These are phyloP conservation scores for Hyaloscypha variabilis DNA, from an alignment of 495 filamentous ascomycete species.

Conservation along the genomic window DNA sequence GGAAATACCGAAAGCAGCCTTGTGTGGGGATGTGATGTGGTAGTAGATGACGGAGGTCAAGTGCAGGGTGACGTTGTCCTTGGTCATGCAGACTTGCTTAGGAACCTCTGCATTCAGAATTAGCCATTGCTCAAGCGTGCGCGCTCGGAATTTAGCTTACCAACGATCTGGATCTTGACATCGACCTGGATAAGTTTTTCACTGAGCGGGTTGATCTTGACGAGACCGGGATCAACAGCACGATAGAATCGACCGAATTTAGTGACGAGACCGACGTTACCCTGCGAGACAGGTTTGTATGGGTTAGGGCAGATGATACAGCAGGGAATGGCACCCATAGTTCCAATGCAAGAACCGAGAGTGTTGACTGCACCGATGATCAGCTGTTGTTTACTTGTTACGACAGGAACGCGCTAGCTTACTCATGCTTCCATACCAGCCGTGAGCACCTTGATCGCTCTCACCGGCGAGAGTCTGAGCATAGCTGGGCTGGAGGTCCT, in stretches of 20 bases:
- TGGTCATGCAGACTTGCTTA: constrained; percentile 98
- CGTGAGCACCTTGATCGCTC: constrained; percentile 70
- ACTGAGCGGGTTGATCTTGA: constrained; percentile 96
- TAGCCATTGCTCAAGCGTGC: constrained; percentile 6
- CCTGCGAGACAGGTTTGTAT: constrained; percentile 91
- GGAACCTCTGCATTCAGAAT: constrained; percentile 70
- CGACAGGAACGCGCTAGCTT: constrained; percentile 34
- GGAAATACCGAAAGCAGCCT: constrained; percentile 94
- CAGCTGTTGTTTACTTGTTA: background rate
- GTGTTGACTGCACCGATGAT: constrained; percentile 58
- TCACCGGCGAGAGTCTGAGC: constrained; percentile 73
- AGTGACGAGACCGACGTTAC: constrained; percentile 92
- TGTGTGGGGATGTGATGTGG: constrained; percentile 93
- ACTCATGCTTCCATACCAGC: constrained; percentile 94
- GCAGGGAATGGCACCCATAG: constrained; percentile 86
- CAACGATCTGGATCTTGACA: constrained; percentile 98
- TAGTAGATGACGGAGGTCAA: constrained; percentile 99
- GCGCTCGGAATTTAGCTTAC: constrained; percentile 42
- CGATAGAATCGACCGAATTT: constrained; percentile 97
- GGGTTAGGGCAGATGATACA: constrained; percentile 94
- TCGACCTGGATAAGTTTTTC: constrained; percentile 91
- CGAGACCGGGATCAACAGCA: constrained; percentile 94
- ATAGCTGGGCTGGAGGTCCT: constrained; percentile 89
- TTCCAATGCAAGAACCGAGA: constrained; percentile 77
- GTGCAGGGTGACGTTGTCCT: constrained; percentile 94